phyloP scores from a whole-genome alignment of 1,284 basidiomycete species.

The Irpex rosettiformis region DNA sequence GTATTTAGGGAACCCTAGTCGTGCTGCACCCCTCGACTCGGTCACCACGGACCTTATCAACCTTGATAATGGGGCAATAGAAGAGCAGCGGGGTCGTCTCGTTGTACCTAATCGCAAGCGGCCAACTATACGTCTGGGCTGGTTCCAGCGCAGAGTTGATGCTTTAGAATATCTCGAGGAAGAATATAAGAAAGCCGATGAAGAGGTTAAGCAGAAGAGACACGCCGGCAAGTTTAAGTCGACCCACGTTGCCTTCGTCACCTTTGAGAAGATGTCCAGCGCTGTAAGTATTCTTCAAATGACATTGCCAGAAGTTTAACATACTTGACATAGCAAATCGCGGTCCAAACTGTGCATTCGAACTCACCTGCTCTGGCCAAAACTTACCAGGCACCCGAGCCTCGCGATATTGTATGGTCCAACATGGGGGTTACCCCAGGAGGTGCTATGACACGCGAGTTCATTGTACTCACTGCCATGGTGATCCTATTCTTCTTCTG shows the following conservation, averaged over 20 bases:
- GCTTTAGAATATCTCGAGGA: slow-evolving; percentile 83
- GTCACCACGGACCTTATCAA: slow-evolving; percentile 48
- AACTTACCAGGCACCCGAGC: slow-evolving; percentile 86
- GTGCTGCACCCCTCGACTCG: slow-evolving; percentile 65
- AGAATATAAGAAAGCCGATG: slow-evolving; percentile 76
- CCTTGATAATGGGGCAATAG: slow-evolving; percentile 42
- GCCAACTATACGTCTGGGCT: slow-evolving; percentile 65
- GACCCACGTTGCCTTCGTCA: slow-evolving; percentile 90
- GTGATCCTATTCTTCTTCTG: slow-evolving; percentile 77
- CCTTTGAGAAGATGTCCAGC: slow-evolving; percentile 91
- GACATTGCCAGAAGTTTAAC: neutral
- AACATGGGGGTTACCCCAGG: slow-evolving; percentile 72
- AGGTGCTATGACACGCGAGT: slow-evolving; percentile 58
- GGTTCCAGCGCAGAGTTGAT: slow-evolving; percentile 74
- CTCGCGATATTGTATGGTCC: slow-evolving; percentile 93
- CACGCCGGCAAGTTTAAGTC: slow-evolving; percentile 70
- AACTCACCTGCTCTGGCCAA: slow-evolving; percentile 62
- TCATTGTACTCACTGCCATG: slow-evolving; percentile 70
- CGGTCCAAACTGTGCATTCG: slow-evolving; percentile 82
- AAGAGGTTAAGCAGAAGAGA: slow-evolving; percentile 68
- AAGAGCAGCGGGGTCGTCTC: slow-evolving; percentile 47
- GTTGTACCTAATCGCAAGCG: slow-evolving; percentile 72
- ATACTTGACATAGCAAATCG: slow-evolving; percentile 88
- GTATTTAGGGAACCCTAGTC: slow-evolving; percentile 90
- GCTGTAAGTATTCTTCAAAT: slow-evolving; percentile 56